These are phyloP conservation scores for Vicia sativa DNA, from an alignment of 306 rosid genomes.

Conservation along the genomic window DNA sequence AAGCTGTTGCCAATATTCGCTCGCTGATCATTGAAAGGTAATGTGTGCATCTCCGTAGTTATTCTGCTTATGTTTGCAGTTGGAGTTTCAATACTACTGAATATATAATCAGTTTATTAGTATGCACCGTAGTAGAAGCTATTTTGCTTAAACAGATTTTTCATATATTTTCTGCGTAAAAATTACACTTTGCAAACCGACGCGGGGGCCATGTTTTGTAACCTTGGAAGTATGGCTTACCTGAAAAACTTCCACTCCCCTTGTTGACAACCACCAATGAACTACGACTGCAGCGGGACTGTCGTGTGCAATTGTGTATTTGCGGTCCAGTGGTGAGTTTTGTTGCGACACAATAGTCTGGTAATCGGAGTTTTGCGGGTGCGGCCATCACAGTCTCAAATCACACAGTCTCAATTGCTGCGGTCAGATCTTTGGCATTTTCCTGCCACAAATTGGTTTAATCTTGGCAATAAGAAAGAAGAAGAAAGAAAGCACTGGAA, in stretches of 20 bases:
- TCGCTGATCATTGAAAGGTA: conserved; percentile 76
- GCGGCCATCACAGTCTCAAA: neutral
- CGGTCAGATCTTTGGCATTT: too few relatives aligned
- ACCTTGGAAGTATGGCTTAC: conserved; percentile 14
- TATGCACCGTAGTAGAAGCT: neutral
- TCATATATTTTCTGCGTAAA: conserved; percentile 23
- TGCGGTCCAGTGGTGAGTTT: too few relatives aligned
- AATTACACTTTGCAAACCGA: conserved; percentile 20
- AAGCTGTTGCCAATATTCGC: conserved; percentile 75
- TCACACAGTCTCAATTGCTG: too few relatives aligned
- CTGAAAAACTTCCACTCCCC: conserved; percentile 6
- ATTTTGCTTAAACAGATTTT: conserved; percentile 1
- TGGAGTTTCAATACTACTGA: conserved; percentile 18
- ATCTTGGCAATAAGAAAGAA: too few relatives aligned
- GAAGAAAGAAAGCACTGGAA: too few relatives aligned
- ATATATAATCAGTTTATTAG: conserved; percentile 9
- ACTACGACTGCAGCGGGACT: neutral
- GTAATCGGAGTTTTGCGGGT: neutral
- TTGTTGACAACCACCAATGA: neutral
- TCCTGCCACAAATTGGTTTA: too few relatives aligned
- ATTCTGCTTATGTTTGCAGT: conserved; percentile 24
- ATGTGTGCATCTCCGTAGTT: conserved; percentile 29
- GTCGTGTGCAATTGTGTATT: neutral
- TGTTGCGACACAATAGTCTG: too few relatives aligned
- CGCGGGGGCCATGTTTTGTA: neutral